Conservation (phyloP, 1,284 basidiomycete genomes). For the Trichosporon sp. region DNA sequence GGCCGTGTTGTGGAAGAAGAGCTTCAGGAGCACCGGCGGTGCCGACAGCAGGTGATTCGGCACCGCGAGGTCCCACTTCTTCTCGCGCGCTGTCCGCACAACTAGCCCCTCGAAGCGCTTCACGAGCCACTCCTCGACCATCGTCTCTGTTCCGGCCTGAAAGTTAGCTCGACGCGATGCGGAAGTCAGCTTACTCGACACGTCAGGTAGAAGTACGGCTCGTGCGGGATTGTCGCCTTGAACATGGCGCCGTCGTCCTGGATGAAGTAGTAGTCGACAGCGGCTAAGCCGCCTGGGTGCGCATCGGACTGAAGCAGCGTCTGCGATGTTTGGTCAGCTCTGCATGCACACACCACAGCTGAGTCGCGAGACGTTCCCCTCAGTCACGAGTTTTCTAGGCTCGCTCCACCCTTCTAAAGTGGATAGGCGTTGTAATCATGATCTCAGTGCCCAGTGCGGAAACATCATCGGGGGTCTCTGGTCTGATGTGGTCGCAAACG, state of each 20-base stretch:
- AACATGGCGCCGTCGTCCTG: conserved; percentile 96
- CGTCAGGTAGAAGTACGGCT: conserved; percentile 90
- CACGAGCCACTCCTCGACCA: conserved; percentile 92
- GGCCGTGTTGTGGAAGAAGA: conserved; percentile 87
- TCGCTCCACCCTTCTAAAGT: conserved; percentile 47
- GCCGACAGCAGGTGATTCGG: conserved; percentile 96
- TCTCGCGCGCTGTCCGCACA: conserved; percentile 68
- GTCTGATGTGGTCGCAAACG: conserved; percentile 37
- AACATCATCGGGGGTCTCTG: conserved; percentile 30
- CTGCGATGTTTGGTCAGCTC: conserved; percentile 46
- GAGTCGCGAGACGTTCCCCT: conserved; percentile 19
- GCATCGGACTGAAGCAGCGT: conserved; percentile 80
- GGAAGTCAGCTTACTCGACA: conserved; percentile 66
- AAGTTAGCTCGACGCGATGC: conserved; percentile 12
- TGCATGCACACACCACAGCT: background rate
- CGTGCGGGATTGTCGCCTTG: conserved; percentile 86
- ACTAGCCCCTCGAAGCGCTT: conserved; percentile 90
- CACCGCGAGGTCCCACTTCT: conserved; percentile 90
- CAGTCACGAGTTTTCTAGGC: conserved; percentile 53
- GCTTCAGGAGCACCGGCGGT: conserved; percentile 77
- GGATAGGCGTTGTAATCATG: conserved; percentile 17
- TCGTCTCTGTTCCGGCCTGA: conserved; percentile 78
- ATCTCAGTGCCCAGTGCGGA: conserved; percentile 31
- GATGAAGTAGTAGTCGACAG: conserved; percentile 96
- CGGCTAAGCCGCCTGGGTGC: conserved; percentile 73